phyloP scores from a whole-genome alignment of 2,329 filamentous ascomycete genomes.

The Hirsutella rhossiliensis region DNA sequence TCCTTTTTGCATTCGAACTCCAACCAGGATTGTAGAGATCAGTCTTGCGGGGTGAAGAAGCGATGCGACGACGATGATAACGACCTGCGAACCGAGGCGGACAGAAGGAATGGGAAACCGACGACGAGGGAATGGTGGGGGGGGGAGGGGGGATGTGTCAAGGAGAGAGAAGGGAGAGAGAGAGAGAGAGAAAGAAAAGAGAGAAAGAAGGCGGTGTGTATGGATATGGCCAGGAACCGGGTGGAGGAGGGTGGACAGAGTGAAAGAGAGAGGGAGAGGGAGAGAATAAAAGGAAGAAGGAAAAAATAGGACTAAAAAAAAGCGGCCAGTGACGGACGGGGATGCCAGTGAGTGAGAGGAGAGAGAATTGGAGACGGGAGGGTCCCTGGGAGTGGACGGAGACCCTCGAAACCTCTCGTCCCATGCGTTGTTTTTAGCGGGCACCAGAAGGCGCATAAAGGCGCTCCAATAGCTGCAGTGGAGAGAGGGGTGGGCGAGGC shows the following conservation, averaged over 20 bases:
- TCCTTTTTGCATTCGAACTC: background rate
- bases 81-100: conserved; percentile 11
- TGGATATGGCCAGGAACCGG: conserved; percentile 13
- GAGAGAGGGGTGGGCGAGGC: background rate
- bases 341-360: conserved; percentile 7
- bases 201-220: conserved; percentile 18
- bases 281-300: conserved; percentile 13
- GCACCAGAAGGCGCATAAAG: background rate
- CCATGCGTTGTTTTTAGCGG: background rate
- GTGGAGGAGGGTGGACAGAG: conserved; percentile 9
- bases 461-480: background rate
- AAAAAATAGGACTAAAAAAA: conserved; percentile 8
- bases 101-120: conserved; percentile 7
- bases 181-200: conserved; percentile 15
- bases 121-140: conserved; percentile 7
- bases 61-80: conserved; percentile 2
- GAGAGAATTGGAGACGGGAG: background rate
- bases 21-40: background rate
- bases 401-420: background rate
- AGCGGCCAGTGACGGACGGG: conserved; percentile 3
- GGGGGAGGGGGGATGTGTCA: conserved; percentile 2
- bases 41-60: conserved; percentile 3
- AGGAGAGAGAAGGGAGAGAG: conserved; percentile 10
- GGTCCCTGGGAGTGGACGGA: background rate
- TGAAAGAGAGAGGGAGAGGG: conserved; percentile 13